phyloP scores from a whole-genome alignment of 1,284 basidiomycete species.

The Naganishia liquefaciens region DNA sequence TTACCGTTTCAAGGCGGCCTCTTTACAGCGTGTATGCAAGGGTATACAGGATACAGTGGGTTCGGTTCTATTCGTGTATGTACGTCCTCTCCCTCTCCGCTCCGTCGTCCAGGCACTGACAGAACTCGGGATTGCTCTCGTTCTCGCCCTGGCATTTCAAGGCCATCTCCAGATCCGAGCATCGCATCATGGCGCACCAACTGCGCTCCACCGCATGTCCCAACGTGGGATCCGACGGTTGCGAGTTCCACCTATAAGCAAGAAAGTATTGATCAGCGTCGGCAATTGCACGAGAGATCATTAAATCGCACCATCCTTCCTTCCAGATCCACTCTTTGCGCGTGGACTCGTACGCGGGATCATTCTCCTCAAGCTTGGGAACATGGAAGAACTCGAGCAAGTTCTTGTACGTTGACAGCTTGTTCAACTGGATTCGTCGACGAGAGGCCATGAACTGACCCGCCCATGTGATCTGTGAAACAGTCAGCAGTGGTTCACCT shows the following conservation, averaged over 20 bases:
- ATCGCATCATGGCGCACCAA: constrained; percentile 48
- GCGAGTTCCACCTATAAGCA: constrained; percentile 35
- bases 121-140: constrained; percentile 6
- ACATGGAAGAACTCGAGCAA: constrained; percentile 42
- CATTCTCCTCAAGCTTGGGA: constrained; percentile 17
- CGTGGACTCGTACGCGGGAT: constrained; percentile 14
- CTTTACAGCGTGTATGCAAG: background rate
- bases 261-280: background rate
- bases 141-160: constrained; percentile 35
- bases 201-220: constrained; percentile 48
- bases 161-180: constrained; percentile 37
- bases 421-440: constrained; percentile 40
- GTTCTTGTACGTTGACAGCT: constrained; percentile 38
- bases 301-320: constrained; percentile 40
- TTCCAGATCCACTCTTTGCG: constrained; percentile 46
- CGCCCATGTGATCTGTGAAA: constrained; percentile 44
- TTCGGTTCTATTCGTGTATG: background rate
- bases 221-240: constrained; percentile 41
- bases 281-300: too few species aligned
- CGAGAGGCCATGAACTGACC: constrained; percentile 49
- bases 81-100: background rate
- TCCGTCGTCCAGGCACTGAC: constrained; percentile 20
- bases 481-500: background rate
- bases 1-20: background rate
- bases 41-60: background rate